Evolutionary conservation across 176 grass and related monocot species (phyloP), one percentile per base, ranked within the genome.

Genomic region (Areca catechu): DNA sequence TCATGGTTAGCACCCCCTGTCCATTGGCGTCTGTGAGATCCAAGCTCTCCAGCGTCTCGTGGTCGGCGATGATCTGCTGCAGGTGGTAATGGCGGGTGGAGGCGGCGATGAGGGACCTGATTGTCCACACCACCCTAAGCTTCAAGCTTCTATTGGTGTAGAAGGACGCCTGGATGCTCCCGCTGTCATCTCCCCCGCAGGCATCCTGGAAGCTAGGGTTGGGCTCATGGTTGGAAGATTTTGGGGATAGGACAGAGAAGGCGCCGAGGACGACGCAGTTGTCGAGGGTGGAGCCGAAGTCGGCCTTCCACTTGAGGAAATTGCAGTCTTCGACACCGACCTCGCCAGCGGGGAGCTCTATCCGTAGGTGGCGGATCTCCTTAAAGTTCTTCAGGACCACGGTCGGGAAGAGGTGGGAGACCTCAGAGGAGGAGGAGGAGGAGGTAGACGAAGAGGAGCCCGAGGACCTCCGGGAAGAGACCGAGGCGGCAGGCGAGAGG

Each of bases 321-420:
- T 91, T 77, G 22, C 80, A 80, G 15, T 91, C 83, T 24, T 97
- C 83, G 54, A 82, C 65, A 47, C 75, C 64, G 19, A 97, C 80
- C 67, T 97, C 92, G 16, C 92, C 87, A 3, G 78, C 75, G 0
- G 92, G 92, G 19, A 97, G 87, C 68, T 90, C 77, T 71, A 97
- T 97, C 60, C 64, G 76, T 20, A 97, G 86, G 54, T 48, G 73
- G 19, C 86, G 80, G 43, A 97, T 68, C 77, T 92, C 93, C 71
- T 88, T 91, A 71, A 97, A 97, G 69, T 77, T 85, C 53, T 77
- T 85, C 28, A 97, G 76, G 62, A 92, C 93, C 83, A 92, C 93
- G 12, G 87, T 77, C 19, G 93, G 93, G 25, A 81, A 97, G 69
- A 88, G 93, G 65, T 92, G 93, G 7, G 83, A 97, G 15, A 91